These are phyloP conservation scores for Agrocybe praecox DNA, from an alignment of 768 basidiomycete species.

Conservation along the genomic window DNA sequence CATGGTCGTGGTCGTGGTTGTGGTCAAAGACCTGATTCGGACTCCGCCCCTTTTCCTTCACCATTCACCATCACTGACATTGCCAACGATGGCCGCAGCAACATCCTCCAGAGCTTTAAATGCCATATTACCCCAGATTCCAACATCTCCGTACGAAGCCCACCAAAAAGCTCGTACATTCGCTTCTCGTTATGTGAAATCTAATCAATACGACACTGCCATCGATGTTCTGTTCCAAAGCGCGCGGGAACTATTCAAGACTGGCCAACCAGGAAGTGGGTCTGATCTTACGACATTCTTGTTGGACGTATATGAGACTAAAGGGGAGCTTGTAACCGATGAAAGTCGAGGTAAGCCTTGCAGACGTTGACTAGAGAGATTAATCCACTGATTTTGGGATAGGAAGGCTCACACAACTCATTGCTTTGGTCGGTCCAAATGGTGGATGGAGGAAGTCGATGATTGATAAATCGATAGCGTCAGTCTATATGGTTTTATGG, in stretches of 20 bases:
- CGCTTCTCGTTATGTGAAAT: constrained; percentile 84
- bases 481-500: constrained; percentile 29
- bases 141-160: constrained; percentile 83
- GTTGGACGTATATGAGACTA: constrained; percentile 81
- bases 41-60: constrained; percentile 18
- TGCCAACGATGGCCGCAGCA: constrained; percentile 22
- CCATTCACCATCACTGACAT: constrained; percentile 4
- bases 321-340: constrained; percentile 71
- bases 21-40: constrained; percentile 4
- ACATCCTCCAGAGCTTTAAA: constrained; percentile 66
- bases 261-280: constrained; percentile 87
- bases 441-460: constrained; percentile 92
- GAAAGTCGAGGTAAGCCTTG: constrained; percentile 75
- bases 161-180: constrained; percentile 98
- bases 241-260: constrained; percentile 85
- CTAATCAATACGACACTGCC: constrained; percentile 80
- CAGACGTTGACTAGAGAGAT: not conserved
- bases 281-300: constrained; percentile 82
- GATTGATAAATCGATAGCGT: constrained; percentile 85
- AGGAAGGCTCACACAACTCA: constrained; percentile 91
- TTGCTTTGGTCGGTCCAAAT: constrained; percentile 77
- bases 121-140: constrained; percentile 75
- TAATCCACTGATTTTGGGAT: constrained; percentile 15
- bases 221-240: constrained; percentile 93
- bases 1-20: too few relatives aligned